Evolutionary conservation across 2,329 filamentous ascomycete genomes (phyloP).

Genomic region (Penicillium freii): DNA sequence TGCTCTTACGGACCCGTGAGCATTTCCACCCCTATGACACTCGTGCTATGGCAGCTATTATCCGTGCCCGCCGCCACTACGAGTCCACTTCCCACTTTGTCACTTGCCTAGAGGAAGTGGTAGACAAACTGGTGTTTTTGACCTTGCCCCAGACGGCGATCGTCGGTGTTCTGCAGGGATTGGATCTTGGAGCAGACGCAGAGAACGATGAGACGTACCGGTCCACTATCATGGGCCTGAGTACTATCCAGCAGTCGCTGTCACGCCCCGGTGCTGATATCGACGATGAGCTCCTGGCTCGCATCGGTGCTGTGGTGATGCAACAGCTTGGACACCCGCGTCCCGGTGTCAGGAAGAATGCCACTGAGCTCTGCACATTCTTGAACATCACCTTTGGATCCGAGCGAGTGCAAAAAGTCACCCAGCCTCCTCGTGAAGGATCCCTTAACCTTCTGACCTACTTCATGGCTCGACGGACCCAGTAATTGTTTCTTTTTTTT

Average conservation of each 20-base stretch:
- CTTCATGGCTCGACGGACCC: constrained; percentile 33
- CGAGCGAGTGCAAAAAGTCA: constrained; percentile 29
- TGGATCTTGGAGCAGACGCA: constrained; percentile 30
- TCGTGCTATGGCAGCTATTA: constrained; percentile 36
- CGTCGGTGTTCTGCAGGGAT: constrained; percentile 34
- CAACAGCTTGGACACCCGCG: constrained; percentile 34
- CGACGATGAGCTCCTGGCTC: constrained; percentile 21
- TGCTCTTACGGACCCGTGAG: constrained; percentile 38
- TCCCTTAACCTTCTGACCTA: constrained; percentile 39
- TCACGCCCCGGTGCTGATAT: constrained; percentile 18
- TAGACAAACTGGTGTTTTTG: constrained; percentile 35
- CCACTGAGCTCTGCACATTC: constrained; percentile 37
- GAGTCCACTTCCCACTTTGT: constrained; percentile 42
- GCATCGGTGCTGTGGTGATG: constrained; percentile 35
- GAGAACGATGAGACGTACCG: constrained; percentile 32
- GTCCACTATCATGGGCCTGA: constrained; percentile 36
- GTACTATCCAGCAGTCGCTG: constrained; percentile 22
- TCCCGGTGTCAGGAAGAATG: constrained; percentile 40
- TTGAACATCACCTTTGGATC: constrained; percentile 28
- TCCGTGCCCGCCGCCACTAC: constrained; percentile 40
- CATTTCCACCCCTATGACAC: constrained; percentile 38
- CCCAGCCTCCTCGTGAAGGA: constrained; percentile 31
- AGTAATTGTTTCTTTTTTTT: constrained; percentile 12
- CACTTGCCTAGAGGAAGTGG: constrained; percentile 40
- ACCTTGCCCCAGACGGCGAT: constrained; percentile 24